These are phyloP conservation scores for Datura wrightii DNA, from an alignment of 257 asterid species.

Conservation along the genomic window DNA sequence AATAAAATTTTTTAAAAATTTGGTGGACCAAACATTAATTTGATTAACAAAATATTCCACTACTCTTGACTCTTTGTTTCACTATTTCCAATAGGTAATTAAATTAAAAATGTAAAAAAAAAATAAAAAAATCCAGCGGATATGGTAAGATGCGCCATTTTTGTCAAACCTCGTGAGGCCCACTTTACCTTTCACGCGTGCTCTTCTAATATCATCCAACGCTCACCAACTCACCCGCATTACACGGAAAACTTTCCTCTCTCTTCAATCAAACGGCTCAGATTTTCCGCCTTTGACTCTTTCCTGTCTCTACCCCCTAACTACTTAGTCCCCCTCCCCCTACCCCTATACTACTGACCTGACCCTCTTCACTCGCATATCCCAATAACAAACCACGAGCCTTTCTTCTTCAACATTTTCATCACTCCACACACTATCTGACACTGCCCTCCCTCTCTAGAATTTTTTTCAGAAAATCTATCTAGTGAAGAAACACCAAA, in stretches of 20 bases:
- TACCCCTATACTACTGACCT: background rate
- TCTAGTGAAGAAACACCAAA: constrained; percentile 12
- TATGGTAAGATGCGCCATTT: constrained; percentile 33
- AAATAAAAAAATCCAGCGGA: constrained; percentile 43
- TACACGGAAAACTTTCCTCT: constrained; percentile 58
- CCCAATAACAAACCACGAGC: constrained; percentile 21
- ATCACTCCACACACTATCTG: constrained; percentile 3
- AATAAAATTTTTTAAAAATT: background rate
- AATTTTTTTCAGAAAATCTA: background rate
- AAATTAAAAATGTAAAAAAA: background rate
- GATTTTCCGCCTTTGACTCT: constrained; percentile 63
- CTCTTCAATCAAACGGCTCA: constrained; percentile 56
- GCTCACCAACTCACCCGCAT: constrained; percentile 56
- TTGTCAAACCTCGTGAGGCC: constrained; percentile 80
- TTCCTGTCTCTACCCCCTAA: constrained; percentile 24
- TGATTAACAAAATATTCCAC: background rate
- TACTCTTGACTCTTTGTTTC: background rate
- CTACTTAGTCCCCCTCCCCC: background rate
- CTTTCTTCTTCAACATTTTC: constrained; percentile 1
- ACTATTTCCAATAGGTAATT: background rate
- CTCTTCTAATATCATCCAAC: constrained; percentile 62
- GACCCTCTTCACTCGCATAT: constrained; percentile 25
- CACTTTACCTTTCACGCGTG: constrained; percentile 72
- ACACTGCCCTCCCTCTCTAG: background rate
- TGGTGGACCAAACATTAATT: background rate